Evolutionary conservation across 169 alveolate genomes (phyloP).

Genomic region (Babesia sp.): DNA sequence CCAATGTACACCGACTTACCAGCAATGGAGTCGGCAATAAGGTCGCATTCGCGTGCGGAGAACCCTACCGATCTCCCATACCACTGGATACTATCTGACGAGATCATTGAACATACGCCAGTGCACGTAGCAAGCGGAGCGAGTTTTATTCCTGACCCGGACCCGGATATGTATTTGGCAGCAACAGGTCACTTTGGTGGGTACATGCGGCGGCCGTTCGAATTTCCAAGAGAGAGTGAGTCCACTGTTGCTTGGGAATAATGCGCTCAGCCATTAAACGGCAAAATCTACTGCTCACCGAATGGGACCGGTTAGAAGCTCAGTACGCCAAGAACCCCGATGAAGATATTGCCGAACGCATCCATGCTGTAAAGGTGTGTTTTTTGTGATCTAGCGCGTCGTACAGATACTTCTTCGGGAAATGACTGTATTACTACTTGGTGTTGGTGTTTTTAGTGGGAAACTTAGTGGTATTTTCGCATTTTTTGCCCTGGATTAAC

Average conservation of each 20-base stretch:
- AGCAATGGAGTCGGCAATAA: slow-evolving; percentile 31
- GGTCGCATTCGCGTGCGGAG: slow-evolving; percentile 27
- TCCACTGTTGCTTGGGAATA: background rate
- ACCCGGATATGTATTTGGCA: slow-evolving; percentile 70
- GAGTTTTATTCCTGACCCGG: slow-evolving; percentile 69
- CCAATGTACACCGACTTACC: slow-evolving; percentile 53
- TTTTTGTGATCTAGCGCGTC: background rate
- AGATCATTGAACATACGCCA: slow-evolving; percentile 53
- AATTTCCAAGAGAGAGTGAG: slow-evolving; percentile 22
- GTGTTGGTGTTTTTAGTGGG: no score
- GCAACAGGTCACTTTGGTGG: slow-evolving; percentile 76
- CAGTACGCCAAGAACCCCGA: slow-evolving; percentile 38
- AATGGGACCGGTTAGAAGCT: slow-evolving; percentile 64
- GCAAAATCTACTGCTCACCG: slow-evolving; percentile 56
- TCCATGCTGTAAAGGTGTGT: slow-evolving; percentile 43
- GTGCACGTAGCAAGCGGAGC: slow-evolving; percentile 31
- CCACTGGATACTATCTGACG: slow-evolving; percentile 54
- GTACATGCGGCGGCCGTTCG: slow-evolving; percentile 23
- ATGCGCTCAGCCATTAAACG: slow-evolving; percentile 14
- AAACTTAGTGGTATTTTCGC: no score
- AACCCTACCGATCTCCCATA: slow-evolving; percentile 57
- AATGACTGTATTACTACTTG: background rate
- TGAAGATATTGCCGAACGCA: slow-evolving; percentile 19
- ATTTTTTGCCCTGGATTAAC: no score
- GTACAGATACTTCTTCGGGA: background rate